These are phyloP conservation scores for Colletotrichum sp. DNA, from an alignment of 2,329 filamentous ascomycete species.

Conservation along the genomic window DNA sequence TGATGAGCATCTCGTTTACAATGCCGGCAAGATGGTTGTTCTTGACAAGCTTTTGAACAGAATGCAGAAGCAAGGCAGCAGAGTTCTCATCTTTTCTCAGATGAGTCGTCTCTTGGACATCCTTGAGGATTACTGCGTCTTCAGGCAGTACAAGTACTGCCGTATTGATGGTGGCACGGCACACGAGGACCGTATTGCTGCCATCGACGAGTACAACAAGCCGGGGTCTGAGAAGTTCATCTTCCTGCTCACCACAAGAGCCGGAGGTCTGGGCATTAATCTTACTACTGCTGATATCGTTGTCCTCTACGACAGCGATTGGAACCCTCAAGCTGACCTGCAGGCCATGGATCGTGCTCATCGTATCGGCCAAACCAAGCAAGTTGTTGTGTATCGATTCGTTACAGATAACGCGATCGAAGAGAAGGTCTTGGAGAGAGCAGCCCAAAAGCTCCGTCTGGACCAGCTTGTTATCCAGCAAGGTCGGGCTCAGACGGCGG, in stretches of 20 bases:
- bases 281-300: constrained; percentile 95
- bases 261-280: constrained; percentile 96
- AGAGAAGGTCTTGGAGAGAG: constrained; percentile 95
- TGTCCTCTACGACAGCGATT: constrained; percentile 95
- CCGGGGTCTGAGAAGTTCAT: constrained; percentile 95
- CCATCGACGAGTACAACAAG: constrained; percentile 98
- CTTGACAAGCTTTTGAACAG: constrained; percentile 89
- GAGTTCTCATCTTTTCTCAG: constrained; percentile 98
- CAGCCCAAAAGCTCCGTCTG: constrained; percentile 93
- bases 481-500: constrained; percentile 88
- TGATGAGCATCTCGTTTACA: constrained; percentile 92
- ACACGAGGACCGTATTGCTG: constrained; percentile 95
- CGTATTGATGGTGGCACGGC: constrained; percentile 96
- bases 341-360: constrained; percentile 99
- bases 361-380: constrained; percentile 98
- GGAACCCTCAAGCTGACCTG: constrained; percentile 97
- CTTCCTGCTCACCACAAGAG: constrained; percentile 93
- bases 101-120: constrained; percentile 99
- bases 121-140: constrained; percentile 96
- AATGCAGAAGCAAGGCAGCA: constrained; percentile 84
- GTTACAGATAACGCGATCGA: constrained; percentile 98
- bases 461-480: constrained; percentile 99
- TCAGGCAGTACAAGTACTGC: constrained; percentile 93
- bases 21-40: constrained; percentile 97
- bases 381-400: constrained; percentile 95